Evolutionary conservation across 2,329 filamentous ascomycete genomes (phyloP), one percentile per base, ranked within the genome.

Genomic region (Ophiocordyceps unilateralis): DNA sequence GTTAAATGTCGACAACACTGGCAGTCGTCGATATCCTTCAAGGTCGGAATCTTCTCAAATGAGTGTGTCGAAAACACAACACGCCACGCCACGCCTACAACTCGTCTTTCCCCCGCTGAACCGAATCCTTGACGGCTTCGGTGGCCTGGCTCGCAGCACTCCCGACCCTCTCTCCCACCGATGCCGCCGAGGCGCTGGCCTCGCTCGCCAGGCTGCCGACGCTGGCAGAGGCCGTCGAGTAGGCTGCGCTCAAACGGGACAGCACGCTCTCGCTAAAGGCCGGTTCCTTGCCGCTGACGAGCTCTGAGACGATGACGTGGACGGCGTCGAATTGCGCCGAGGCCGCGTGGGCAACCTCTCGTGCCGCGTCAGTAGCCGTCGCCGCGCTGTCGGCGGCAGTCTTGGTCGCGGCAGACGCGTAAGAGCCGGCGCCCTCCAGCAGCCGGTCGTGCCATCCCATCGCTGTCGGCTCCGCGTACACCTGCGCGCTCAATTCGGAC

Each of bases 221-320:
- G 1, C 68, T 76, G 1, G 75, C 68, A 2, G 72, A 63, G 1
- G 77, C 81, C 0, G 78, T 83, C 21, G 76, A 74, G 53, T 89
- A 91, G 1, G 77, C 82, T 3, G 73, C 78, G 44, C 75, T 74
- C 12, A 93, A 69, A 42, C 81, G 74, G 42, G 67, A 76, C 60
- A 86, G 76, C 3, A 89, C 81, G 46, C 82, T 87, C 54, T 93
- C 83, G 0, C 81, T 87, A 53, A 86, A 93, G 14, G 78, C 76
- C 0, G 83, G 79, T 55, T 93, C 85, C 57, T 81, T 85, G 43
- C 83, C 86, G 36, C 71, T 63, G 14, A 93, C 67, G 1, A 93
- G 66, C 58, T 93, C 85, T 1, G 81, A 82, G 14, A 93, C 70
- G 2, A 91, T 70, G 12, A 72, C 74, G 55, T 79, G 77, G 5